Conservation (phyloP, 495 filamentous ascomycete species). For the Penicillium samsonianum region DNA sequence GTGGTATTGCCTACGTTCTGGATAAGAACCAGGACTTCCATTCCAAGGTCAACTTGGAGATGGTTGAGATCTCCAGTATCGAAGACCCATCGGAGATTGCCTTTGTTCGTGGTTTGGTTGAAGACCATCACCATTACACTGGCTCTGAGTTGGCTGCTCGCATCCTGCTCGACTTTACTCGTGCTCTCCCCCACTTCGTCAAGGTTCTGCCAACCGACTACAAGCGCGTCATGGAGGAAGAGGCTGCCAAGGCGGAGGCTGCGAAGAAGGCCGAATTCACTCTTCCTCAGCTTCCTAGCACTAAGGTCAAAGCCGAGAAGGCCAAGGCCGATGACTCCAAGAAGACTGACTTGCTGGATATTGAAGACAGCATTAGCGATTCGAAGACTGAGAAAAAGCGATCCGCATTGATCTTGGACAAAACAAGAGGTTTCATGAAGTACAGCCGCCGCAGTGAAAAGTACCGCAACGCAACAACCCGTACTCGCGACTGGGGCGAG, state of each 20-base stretch:
- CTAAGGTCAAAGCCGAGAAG: conserved; percentile 53
- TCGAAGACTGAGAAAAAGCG: conserved; percentile 90
- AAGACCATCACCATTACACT: conserved; percentile 99
- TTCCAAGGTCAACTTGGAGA: conserved; percentile 95
- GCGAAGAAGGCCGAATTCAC: conserved; percentile 83
- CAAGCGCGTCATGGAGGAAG: conserved; percentile 88
- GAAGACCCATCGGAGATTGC: conserved; percentile 93
- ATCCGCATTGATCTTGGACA: conserved; percentile 89
- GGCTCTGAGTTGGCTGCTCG: conserved; percentile 96
- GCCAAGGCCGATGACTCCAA: conserved; percentile 64
- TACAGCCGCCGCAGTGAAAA: conserved; percentile 94
- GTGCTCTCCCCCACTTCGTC: conserved; percentile 87
- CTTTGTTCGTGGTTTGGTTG: conserved; percentile 88
- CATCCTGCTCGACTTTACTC: conserved; percentile 94
- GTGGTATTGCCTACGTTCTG: conserved; percentile 95
- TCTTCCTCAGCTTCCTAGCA: conserved; percentile 73
- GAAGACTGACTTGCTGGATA: conserved; percentile 84
- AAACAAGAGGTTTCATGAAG: conserved; percentile 99
- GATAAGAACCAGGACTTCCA: conserved; percentile 91
- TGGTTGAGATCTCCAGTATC: conserved; percentile 90
- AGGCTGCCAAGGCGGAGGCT: conserved; percentile 80
- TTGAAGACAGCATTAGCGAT: conserved; percentile 91
- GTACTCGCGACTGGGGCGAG: conserved; percentile 94
- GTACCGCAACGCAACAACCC: conserved; percentile 83
- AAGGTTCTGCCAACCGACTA: conserved; percentile 97